A percentile compares a stretch with the other conserved stretches of the same genome.
Conservation (phyloP, 495 filamentous ascomycete species). For the Zalerion maritima region DNA sequence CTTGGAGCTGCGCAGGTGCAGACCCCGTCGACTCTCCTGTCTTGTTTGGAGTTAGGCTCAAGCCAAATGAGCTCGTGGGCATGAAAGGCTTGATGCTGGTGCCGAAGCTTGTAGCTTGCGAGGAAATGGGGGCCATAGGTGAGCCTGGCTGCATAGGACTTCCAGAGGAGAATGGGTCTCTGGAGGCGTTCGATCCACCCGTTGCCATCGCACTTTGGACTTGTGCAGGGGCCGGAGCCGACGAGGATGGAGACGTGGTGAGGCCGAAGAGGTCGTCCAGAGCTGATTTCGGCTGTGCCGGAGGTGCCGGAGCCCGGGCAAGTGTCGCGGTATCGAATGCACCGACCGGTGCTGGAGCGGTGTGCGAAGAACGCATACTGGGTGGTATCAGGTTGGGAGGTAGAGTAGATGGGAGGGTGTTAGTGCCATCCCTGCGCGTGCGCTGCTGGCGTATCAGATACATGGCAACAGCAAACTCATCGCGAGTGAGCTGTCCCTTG, state of each 20-base stretch:
- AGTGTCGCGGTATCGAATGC: constrained; percentile 25
- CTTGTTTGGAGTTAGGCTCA: constrained; percentile 58
- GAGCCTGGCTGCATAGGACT: constrained; percentile 35
- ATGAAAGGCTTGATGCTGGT: constrained; percentile 76
- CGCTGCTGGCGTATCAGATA: constrained; percentile 85
- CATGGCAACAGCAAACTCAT: constrained; percentile 97
- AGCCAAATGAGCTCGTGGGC: constrained; percentile 81
- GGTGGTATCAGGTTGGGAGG: constrained; percentile 77
- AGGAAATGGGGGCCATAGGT: constrained; percentile 22
- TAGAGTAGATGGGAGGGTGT: constrained; percentile 51
- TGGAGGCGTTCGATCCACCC: constrained; percentile 44
- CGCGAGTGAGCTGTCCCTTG: constrained; percentile 66
- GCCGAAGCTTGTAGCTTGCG: constrained; percentile 29
- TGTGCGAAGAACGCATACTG: constrained; percentile 76
- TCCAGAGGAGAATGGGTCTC: constrained; percentile 42
- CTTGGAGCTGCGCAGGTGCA: constrained; percentile 27
- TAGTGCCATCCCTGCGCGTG: constrained; percentile 44
- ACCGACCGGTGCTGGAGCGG: too few species aligned
- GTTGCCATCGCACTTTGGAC: constrained; percentile 52
- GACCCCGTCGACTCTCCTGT: constrained; percentile 57
- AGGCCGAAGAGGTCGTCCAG: constrained; percentile 86
- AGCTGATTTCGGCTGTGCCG: constrained; percentile 51
- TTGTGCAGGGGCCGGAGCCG: constrained; percentile 39
- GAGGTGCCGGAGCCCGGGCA: constrained; percentile 37
- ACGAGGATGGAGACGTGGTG: constrained; percentile 47